These are phyloP conservation scores for Nigrospora osmanthi DNA, from an alignment of 2,329 filamentous ascomycete genomes.

Conservation along the genomic window DNA sequence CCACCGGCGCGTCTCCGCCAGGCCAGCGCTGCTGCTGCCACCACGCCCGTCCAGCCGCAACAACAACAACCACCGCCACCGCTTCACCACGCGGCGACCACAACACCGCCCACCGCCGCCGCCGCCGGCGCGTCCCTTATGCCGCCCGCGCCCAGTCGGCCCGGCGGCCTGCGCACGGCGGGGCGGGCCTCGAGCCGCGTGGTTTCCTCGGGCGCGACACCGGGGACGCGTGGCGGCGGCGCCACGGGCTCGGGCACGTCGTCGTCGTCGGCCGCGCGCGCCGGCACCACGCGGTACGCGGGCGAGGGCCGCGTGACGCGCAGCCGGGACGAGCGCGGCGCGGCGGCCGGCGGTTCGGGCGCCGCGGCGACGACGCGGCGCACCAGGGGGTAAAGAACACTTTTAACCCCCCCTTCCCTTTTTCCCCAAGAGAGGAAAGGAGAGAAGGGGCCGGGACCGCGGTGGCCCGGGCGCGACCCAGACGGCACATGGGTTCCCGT, in stretches of 20 bases:
- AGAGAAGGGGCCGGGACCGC: slow-evolving; percentile 4
- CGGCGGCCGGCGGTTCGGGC: background rate
- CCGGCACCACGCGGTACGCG: slow-evolving; percentile 1
- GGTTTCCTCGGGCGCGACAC: background rate
- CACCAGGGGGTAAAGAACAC: background rate
- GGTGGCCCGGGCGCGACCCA: no score
- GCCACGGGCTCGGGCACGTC: slow-evolving; percentile 1
- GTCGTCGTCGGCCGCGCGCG: background rate
- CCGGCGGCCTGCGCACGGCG: background rate
- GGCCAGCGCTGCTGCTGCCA: background rate
- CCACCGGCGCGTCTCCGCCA: background rate
- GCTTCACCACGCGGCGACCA: background rate
- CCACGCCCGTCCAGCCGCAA: background rate
- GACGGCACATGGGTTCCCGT: no score
- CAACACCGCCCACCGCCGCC: background rate
- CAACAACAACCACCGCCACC: background rate
- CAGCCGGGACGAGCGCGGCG: slow-evolving; percentile 20
- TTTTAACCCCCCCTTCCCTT: no score
- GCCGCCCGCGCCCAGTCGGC: background rate
- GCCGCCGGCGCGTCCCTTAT: background rate
- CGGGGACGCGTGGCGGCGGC: background rate
- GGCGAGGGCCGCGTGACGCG: slow-evolving; percentile 16
- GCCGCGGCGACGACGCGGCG: background rate
- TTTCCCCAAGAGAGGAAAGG: background rate
- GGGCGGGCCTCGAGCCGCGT: background rate